A percentile compares a stretch with the other conserved stretches of the same genome.
These are phyloP conservation scores for Musa acuminata DNA, from an alignment of 176 grass and related monocot species.

Conservation along the genomic window DNA sequence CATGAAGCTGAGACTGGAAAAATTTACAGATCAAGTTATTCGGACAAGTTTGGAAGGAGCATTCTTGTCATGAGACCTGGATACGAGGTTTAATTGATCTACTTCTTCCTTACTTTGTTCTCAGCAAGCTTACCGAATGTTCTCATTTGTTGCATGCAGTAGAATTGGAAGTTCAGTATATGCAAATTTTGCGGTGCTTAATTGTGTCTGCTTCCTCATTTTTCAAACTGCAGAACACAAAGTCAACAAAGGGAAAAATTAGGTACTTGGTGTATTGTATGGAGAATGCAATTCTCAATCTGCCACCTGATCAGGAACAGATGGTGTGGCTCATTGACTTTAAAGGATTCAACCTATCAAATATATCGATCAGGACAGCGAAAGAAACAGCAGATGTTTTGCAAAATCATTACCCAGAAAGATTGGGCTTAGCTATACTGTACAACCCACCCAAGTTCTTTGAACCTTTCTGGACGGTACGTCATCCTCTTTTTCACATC, in stretches of 20 bases:
- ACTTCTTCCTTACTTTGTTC: neutral
- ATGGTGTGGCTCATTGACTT: conserved; percentile 99
- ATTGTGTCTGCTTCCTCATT: conserved; percentile 8
- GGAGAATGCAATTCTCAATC: conserved; percentile 94
- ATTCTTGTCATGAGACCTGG: conserved; percentile 88
- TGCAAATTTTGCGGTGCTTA: neutral
- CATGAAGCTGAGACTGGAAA: conserved; percentile 78
- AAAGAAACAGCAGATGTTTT: conserved; percentile 83
- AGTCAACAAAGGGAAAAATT: conserved; percentile 67
- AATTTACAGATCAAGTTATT: conserved; percentile 67
- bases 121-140: neutral
- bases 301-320: conserved; percentile 64
- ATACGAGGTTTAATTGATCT: conserved; percentile 44
- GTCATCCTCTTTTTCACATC: neutral
- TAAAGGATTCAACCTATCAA: conserved; percentile 57
- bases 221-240: conserved; percentile 62
- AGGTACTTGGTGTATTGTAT: conserved; percentile 88
- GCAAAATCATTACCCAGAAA: conserved; percentile 95
- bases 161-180: neutral
- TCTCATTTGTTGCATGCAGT: neutral
- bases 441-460: conserved; percentile 87
- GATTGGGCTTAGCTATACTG: conserved; percentile 85
- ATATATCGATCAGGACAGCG: conserved; percentile 68
- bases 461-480: conserved; percentile 85
- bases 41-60: conserved; percentile 70